Evolutionary conservation across 179 eudicot species (phyloP).

Genomic region (Actinidia polygama): DNA sequence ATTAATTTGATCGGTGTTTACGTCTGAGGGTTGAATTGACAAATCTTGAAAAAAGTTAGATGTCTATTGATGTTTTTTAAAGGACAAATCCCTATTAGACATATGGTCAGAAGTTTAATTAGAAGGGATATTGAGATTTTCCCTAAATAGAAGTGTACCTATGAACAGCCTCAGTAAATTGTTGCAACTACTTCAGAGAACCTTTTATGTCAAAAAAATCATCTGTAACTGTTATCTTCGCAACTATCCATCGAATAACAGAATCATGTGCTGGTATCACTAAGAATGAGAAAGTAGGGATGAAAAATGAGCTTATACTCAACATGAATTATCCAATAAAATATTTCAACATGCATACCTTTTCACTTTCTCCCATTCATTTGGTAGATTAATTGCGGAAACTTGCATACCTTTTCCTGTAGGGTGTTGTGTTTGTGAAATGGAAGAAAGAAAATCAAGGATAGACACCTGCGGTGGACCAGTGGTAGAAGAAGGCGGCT

Average conservation of each 20-base stretch:
- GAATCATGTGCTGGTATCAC: conserved; percentile 34
- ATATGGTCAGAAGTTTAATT: not conserved
- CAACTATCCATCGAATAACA: conserved; percentile 24
- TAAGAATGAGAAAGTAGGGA: conserved; percentile 18
- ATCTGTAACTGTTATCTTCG: conserved; percentile 46
- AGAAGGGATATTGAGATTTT: not conserved
- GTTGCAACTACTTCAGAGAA: conserved; percentile 33
- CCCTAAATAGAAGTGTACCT: conserved; percentile 19
- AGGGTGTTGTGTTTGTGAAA: too few relatives aligned
- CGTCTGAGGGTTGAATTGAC: not conserved
- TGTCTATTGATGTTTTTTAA: not conserved
- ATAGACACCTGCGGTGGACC: too few relatives aligned
- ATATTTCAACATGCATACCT: not conserved
- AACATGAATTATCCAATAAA: too few relatives aligned
- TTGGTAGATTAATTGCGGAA: conserved; percentile 37
- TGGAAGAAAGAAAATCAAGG: too few relatives aligned
- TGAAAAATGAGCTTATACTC: too few relatives aligned
- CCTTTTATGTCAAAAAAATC: conserved; percentile 52
- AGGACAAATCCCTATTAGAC: too few relatives aligned
- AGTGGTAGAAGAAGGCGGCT: too few relatives aligned
- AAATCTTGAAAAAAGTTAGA: not conserved
- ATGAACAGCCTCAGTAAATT: conserved; percentile 37
- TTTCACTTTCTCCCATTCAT: conserved; percentile 42
- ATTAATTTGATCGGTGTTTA: too few relatives aligned
- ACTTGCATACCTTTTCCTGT: too few relatives aligned